phyloP scores from a whole-genome alignment of 306 rosid species.

The Argentina anserina region DNA sequence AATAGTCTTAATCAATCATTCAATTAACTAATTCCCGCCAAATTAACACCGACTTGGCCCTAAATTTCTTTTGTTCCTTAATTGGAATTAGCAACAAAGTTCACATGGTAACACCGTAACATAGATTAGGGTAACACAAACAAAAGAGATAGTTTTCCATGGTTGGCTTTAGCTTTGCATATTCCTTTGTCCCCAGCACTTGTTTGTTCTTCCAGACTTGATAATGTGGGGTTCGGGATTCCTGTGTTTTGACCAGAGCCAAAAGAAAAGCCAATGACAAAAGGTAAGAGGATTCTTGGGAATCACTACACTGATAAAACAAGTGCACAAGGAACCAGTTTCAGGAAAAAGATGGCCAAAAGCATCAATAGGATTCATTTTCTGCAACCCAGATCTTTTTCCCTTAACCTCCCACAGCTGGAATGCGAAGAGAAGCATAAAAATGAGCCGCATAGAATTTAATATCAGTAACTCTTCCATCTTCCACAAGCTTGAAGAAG shows the following conservation, averaged over 20 bases:
- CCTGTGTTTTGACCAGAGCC: conserved; percentile 5
- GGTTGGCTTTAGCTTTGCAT: not conserved
- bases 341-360: not conserved
- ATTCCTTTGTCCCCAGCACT: conserved; percentile 11
- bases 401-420: not conserved
- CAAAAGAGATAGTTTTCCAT: not conserved
- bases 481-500: not conserved
- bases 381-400: not conserved
- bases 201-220: conserved; percentile 4
- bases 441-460: not conserved
- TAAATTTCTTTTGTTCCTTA: not conserved
- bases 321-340: not conserved
- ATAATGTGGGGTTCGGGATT: conserved; percentile 4
- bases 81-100: not conserved
- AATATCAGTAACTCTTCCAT: not conserved
- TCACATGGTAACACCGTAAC: not conserved
- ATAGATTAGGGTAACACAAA: not conserved
- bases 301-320: not conserved
- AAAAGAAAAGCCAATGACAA: conserved; percentile 4
- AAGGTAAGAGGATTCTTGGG: not conserved
- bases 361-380: not conserved
- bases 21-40: not conserved
- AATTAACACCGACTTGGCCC: not conserved
- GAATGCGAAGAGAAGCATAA: not conserved
- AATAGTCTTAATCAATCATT: not conserved